phyloP scores from a whole-genome alignment of 2,329 filamentous ascomycete genomes.

The Ophiostoma tasmaniense region DNA sequence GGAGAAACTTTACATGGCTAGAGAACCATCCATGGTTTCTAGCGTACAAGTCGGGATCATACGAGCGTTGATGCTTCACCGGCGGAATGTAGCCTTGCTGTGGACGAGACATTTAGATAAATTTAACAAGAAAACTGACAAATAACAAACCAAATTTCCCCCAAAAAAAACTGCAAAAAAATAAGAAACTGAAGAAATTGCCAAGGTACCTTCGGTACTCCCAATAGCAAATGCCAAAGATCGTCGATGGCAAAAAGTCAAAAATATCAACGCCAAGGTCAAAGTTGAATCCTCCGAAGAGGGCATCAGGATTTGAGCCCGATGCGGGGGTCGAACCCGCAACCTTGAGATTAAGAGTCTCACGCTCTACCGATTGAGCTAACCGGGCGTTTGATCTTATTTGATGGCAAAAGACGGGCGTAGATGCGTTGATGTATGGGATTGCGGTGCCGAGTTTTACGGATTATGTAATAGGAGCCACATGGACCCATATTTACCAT shows the following conservation, averaged over 20 bases:
- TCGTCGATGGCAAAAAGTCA: not conserved
- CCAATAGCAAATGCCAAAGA: accelerated
- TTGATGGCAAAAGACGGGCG: not conserved
- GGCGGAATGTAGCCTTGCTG: too few species aligned
- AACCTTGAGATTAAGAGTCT: constrained; percentile 50
- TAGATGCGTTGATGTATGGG: not conserved
- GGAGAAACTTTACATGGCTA: too few species aligned
- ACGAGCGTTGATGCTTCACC: too few species aligned
- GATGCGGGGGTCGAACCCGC: constrained; percentile 38
- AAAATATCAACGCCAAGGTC: constrained; percentile 1
- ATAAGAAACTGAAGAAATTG: too few species aligned
- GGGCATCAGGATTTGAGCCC: constrained; percentile 36
- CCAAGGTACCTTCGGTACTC: not conserved
- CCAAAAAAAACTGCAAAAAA: not conserved
- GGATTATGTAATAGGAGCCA: not conserved
- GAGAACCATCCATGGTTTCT: too few species aligned
- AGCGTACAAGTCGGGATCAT: too few species aligned
- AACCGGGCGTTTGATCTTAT: constrained; percentile 36
- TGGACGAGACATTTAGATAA: too few species aligned
- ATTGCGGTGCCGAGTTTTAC: not conserved
- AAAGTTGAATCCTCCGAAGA: constrained; percentile 9
- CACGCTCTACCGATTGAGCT: constrained; percentile 67
- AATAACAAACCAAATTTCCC: too few species aligned
- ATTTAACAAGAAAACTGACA: too few species aligned
- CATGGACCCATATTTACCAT: not conserved